phyloP scores from a whole-genome alignment of 2,329 filamentous ascomycete species.

The Annulohypoxylon truncatum region DNA sequence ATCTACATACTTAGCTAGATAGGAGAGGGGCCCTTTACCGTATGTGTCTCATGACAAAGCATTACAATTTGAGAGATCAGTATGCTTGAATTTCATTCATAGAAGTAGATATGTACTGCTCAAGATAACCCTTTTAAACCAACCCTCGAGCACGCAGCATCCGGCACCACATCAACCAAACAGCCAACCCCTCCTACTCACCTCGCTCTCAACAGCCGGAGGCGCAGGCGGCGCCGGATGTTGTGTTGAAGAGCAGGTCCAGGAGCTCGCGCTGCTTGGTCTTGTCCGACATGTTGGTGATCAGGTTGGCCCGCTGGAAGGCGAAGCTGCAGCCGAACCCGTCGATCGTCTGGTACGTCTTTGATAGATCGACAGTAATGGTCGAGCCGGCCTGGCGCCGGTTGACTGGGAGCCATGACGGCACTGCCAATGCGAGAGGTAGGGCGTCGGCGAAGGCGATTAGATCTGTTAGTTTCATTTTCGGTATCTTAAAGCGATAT shows the following conservation, averaged over 20 bases:
- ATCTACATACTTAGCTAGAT: too few relatives aligned
- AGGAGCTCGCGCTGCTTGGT: conserved; percentile 56
- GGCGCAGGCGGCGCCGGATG: conserved; percentile 52
- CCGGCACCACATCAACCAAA: conserved; percentile 3
- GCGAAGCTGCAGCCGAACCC: conserved; percentile 59
- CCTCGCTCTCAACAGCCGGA: conserved; percentile 17
- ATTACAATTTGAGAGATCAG: not conserved
- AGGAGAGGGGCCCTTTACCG: not conserved
- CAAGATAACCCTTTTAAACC: not conserved
- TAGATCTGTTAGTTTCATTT: conserved; percentile 41
- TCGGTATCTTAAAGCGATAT: not conserved
- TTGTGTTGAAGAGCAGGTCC: conserved; percentile 59
- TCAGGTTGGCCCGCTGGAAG: conserved; percentile 59
- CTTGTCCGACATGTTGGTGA: conserved; percentile 54
- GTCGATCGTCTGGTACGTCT: conserved; percentile 59
- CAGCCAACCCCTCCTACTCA: conserved; percentile 19
- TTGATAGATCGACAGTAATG: conserved; percentile 55
- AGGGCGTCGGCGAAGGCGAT: conserved; percentile 32
- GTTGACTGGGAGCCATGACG: conserved; percentile 38
- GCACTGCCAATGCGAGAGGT: conserved; percentile 39
- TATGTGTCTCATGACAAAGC: not conserved
- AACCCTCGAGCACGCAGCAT: not conserved
- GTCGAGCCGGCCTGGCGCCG: conserved; percentile 44
- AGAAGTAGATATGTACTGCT: not conserved
- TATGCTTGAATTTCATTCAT: conserved; percentile 11